Conservation (phyloP, 2,329 filamentous ascomycete genomes). For the Pseudogymnoascus sp. region DNA sequence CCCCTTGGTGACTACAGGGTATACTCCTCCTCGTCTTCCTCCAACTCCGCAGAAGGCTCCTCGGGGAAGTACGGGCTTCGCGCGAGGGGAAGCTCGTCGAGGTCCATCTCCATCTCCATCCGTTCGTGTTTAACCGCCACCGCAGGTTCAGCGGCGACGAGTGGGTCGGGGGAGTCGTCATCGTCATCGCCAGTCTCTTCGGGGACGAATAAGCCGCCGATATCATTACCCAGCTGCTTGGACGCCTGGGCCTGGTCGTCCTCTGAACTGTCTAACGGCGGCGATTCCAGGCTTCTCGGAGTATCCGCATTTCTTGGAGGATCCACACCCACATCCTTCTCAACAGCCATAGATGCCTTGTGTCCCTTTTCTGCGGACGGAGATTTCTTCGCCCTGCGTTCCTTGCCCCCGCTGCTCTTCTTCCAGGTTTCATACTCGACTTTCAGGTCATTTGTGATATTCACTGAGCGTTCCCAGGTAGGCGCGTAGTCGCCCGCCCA, state of each 20-base stretch:
- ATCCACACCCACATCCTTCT: background rate
- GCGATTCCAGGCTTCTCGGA: too few relatives aligned
- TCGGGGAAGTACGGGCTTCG: background rate
- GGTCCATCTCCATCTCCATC: too few relatives aligned
- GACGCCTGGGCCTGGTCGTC: background rate
- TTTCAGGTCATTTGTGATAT: background rate
- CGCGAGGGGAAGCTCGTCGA: background rate
- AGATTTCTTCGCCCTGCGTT: too few relatives aligned
- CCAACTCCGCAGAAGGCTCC: background rate
- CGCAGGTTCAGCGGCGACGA: background rate
- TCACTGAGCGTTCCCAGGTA: background rate
- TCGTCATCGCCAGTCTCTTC: background rate
- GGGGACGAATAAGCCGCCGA: background rate
- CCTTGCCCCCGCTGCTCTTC: background rate
- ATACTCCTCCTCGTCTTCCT: background rate
- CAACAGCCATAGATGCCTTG: background rate
- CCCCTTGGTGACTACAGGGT: too few relatives aligned
- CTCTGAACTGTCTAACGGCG: background rate
- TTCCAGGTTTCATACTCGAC: background rate
- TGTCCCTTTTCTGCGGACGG: background rate
- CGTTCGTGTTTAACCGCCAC: too few relatives aligned
- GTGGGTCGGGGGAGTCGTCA: background rate
- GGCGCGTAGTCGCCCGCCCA: background rate
- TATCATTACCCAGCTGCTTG: background rate
- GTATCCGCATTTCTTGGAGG: too few relatives aligned